These are phyloP conservation scores for Fusarium annulatum DNA, from an alignment of 2,329 filamentous ascomycete genomes.

Conservation along the genomic window DNA sequence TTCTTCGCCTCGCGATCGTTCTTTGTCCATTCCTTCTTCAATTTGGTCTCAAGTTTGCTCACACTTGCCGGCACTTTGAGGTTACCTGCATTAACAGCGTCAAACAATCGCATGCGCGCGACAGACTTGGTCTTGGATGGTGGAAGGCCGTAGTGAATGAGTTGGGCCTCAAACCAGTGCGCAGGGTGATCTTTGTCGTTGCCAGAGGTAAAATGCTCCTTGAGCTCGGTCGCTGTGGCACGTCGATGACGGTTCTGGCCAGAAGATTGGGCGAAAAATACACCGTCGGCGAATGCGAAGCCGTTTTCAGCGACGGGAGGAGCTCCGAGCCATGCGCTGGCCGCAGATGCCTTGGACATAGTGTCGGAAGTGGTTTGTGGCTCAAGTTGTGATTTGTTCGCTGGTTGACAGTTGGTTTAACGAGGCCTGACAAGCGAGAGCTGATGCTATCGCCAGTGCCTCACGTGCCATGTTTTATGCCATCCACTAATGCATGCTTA, in stretches of 20 bases:
- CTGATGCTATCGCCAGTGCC: neutral
- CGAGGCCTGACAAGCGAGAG: neutral
- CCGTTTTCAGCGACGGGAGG: slow-evolving; percentile 45
- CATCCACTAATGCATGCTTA: neutral
- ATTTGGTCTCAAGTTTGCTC: slow-evolving; percentile 59
- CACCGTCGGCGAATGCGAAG: slow-evolving; percentile 57
- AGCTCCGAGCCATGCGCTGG: slow-evolving; percentile 22
- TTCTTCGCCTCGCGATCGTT: slow-evolving; percentile 62
- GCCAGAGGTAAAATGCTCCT: slow-evolving; percentile 56
- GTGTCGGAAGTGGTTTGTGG: neutral
- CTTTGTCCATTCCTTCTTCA: slow-evolving; percentile 68
- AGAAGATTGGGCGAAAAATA: slow-evolving; percentile 58
- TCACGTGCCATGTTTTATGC: neutral
- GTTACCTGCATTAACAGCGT: slow-evolving; percentile 61
- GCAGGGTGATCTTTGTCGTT: slow-evolving; percentile 61
- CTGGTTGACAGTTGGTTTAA: neutral
- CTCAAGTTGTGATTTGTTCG: neutral
- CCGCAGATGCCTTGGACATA: slow-evolving; percentile 12
- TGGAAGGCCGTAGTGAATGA: slow-evolving; percentile 70
- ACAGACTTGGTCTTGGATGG: slow-evolving; percentile 67
- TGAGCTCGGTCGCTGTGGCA: slow-evolving; percentile 56
- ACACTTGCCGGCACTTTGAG: slow-evolving; percentile 63
- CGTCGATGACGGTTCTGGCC: slow-evolving; percentile 59
- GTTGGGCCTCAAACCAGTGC: slow-evolving; percentile 72
- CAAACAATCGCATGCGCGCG: slow-evolving; percentile 68